These are phyloP conservation scores for Brachypodium distachyon DNA, from an alignment of 202 grass and related monocot species.

Conservation along the genomic window DNA sequence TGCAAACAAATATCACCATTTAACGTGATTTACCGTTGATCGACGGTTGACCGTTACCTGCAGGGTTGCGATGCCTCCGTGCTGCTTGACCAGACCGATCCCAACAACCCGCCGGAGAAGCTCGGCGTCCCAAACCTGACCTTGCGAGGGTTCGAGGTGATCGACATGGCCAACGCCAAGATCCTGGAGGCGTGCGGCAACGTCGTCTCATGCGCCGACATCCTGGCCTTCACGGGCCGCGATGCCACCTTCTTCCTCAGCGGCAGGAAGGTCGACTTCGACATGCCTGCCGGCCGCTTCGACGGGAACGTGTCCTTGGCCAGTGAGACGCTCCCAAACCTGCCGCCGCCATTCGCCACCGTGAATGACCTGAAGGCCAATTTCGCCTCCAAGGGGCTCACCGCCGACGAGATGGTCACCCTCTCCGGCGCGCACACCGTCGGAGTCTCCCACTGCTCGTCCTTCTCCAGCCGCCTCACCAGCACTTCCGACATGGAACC, in stretches of 20 bases:
- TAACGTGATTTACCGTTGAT: background rate
- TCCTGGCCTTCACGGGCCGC: slow-evolving; percentile 51
- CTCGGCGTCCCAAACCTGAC: slow-evolving; percentile 22
- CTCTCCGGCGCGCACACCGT: slow-evolving; percentile 60
- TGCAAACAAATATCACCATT: background rate
- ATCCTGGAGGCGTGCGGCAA: slow-evolving; percentile 26
- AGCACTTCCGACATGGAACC: slow-evolving; percentile 8
- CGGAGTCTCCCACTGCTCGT: slow-evolving; percentile 31
- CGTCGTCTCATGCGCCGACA: slow-evolving; percentile 52
- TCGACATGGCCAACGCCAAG: slow-evolving; percentile 30
- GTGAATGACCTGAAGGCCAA: background rate
- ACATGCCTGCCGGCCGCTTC: slow-evolving; percentile 17
- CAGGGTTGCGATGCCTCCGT: slow-evolving; percentile 63
- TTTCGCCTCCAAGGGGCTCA: slow-evolving; percentile 26
- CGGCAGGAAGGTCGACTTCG: background rate
- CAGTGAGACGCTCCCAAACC: background rate
- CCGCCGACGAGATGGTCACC: slow-evolving; percentile 17
- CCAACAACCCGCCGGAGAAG: slow-evolving; percentile 27
- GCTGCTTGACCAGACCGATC: slow-evolving; percentile 30
- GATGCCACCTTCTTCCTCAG: slow-evolving; percentile 37
- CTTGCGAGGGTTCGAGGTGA: slow-evolving; percentile 55
- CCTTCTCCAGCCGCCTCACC: slow-evolving; percentile 35
- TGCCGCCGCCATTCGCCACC: slow-evolving; percentile 15
- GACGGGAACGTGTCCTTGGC: slow-evolving; percentile 26
- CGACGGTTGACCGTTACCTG: too few relatives aligned